Base-by-base conservation (phyloP, 495 filamentous ascomycete genomes). In the Bacidia gigantensis region DNA sequence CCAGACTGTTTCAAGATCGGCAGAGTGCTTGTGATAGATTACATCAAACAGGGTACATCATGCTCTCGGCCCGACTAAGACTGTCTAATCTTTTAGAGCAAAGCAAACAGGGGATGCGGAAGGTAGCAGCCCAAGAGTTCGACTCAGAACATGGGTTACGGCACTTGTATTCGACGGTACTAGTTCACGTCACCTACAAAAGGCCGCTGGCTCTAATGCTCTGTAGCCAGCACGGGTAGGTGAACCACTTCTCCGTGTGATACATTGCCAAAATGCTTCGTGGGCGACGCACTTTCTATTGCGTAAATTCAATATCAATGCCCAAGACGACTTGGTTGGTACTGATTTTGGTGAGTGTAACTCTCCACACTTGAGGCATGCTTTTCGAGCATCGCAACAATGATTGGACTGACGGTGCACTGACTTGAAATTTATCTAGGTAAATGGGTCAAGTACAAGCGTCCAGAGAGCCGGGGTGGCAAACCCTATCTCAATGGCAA, bases 211-310 rank as follows among this genome's bases (percentile, higher is more conserved):
- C 5, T 14, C 29, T 46, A 22, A 47, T 0, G 45, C 47, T 53
- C 40, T 52, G 22, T 38, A 61, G 48, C 53, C 59, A 26, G 55
- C 60, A 10, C 59, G 65, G 10, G 59, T 57, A 3, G 50, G 61
- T 40, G 60, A 66, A 44, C 62, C 71, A 23, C 62, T 68, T 5
- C 61, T 77, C 20, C 56, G 74, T 14, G 65, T 77, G n/a, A 71
- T 77, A 20, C 75, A 78, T 57, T 70, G 77, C 3, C 75, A 78
- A 57, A 78, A 78, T 52, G 74, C 73, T 2, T 52, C 56, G 14
- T 77, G 73, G 72, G 75, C 73, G 1, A 68, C 64, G 14, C 62
- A 55, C 9, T 78, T 71, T 48, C 59, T 78, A 0, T 63, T 75
- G 21, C 61, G 64, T n/a, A 78, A 77, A 56, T 78, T 73, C 61